Base-by-base conservation (phyloP, 192 early-diverging fungal genomes). In the Backusella morwellensis region DNA sequence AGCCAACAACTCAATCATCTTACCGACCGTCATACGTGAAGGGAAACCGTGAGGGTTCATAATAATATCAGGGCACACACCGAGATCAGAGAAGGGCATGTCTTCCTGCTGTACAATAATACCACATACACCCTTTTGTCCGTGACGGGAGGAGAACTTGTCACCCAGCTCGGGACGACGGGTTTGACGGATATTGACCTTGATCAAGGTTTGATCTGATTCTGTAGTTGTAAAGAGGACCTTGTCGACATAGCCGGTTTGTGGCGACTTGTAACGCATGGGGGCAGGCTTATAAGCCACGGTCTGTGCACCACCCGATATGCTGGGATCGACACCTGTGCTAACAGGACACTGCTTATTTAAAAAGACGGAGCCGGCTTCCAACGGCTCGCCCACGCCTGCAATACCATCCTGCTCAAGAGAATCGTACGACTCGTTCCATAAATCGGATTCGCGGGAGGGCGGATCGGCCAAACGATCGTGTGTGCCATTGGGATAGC, bases 11-110 rank as follows among this genome's bases (percentile, higher is more conserved):
- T 99, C 98, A 82, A 99, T 97, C 94, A 99, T 97, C 84, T 99
- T 97, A 59, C 98, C 98, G 3, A 99, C 96, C 34, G 97, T 99
- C 97, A 99, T 99, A 85, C 97, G 95, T 35, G 93, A 95, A 38
- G 97, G 97, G 89, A 99, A 97, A 76, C 97, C 97, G 81, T 99
- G 97, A 12, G 97, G 97, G 88, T 99, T 99, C 96, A 99, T 99
- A 86, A 99, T 96, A 71, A 99, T 94, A 77, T 99, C 97, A 11
- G 97, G 97, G 50, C 87, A 90, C 35, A 97, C 89, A 63, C 97
- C 97, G 41, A 88, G 81, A 80, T 98, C 96, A 14, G 92, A 88
- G 83, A 98, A 99, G 32, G 97, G 97, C 95, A 99, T 95, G 81
- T 99, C 97, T 82, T 97, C 97, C 75, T 98, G 95, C 76, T 93